Evolutionary conservation across 1,284 basidiomycete species (phyloP).

Genomic region (Boletus calvinii): DNA sequence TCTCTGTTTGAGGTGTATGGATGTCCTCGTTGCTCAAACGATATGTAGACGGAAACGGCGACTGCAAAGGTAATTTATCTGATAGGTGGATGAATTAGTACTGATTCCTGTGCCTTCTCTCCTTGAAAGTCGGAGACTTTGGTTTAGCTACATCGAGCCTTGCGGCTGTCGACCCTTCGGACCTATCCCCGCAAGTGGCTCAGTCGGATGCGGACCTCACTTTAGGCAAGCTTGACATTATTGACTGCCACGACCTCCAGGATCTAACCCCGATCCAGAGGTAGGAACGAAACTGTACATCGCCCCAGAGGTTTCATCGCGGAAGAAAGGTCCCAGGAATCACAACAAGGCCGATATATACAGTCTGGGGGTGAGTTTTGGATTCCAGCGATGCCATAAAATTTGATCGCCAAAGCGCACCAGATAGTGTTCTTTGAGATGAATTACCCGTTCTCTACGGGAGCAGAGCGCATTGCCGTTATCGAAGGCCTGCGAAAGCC

Average conservation of each 20-base stretch:
- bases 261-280: constrained; percentile 44
- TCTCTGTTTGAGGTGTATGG: neutral
- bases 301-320: constrained; percentile 81
- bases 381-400: neutral
- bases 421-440: constrained; percentile 98
- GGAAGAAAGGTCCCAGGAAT: constrained; percentile 61
- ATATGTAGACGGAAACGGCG: constrained; percentile 73
- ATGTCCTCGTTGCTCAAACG: neutral
- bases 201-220: constrained; percentile 68
- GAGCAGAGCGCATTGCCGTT: constrained; percentile 82
- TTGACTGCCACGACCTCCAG: neutral
- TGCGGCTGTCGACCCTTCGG: constrained; percentile 68
- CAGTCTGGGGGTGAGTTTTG: constrained; percentile 72
- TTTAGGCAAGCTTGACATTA: constrained; percentile 46
- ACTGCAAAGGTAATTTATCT: constrained; percentile 72
- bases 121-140: constrained; percentile 78
- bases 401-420: neutral
- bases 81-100: neutral
- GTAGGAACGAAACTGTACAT: constrained; percentile 94
- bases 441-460: constrained; percentile 88
- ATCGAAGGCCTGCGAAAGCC: constrained; percentile 77
- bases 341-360: constrained; percentile 94
- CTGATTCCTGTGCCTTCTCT: neutral
- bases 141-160: constrained; percentile 87
- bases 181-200: constrained; percentile 49